These are phyloP conservation scores for Pseudotsuga menziesii DNA, from an alignment of 75 land plant species.

Conservation along the genomic window DNA sequence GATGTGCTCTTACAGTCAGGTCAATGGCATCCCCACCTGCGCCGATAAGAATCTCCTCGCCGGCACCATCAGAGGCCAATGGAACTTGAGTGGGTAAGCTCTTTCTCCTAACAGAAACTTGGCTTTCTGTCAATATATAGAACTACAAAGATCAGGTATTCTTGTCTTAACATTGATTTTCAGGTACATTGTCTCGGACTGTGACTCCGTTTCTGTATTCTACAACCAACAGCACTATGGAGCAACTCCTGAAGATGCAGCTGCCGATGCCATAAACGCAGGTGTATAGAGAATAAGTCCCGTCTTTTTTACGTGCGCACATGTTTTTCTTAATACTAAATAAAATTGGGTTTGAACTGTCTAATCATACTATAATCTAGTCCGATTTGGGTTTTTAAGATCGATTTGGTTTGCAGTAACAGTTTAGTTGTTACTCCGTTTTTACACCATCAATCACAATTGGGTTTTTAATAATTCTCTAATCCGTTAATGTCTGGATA, in stretches of 20 bases:
- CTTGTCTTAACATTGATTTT: not conserved
- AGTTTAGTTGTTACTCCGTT: too few species aligned
- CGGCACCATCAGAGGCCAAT: constrained; percentile 48
- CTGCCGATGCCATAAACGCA: constrained; percentile 74
- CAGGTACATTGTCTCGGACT: constrained; percentile 92
- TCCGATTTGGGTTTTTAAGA: too few species aligned
- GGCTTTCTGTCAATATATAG: not conserved
- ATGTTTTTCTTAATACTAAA: too few species aligned
- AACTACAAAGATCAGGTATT: too few species aligned
- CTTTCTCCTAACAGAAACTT: too few species aligned
- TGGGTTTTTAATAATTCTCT: too few species aligned
- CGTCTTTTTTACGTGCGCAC: too few species aligned
- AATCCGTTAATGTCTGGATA: too few species aligned
- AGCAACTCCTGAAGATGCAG: constrained; percentile 78
- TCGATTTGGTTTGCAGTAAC: too few species aligned
- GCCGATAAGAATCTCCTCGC: constrained; percentile 71
- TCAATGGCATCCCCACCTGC: constrained; percentile 92
- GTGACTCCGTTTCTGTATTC: constrained; percentile 85
- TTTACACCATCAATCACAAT: too few species aligned
- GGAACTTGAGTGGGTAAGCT: constrained; percentile 80
- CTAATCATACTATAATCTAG: too few species aligned
- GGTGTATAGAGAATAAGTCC: constrained; percentile 24
- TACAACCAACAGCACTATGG: constrained; percentile 67
- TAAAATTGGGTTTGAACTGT: too few species aligned
- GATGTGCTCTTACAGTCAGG: constrained; percentile 97